These are phyloP conservation scores for Gossypium lobatum DNA, from an alignment of 441 rosid species.

Conservation along the genomic window DNA sequence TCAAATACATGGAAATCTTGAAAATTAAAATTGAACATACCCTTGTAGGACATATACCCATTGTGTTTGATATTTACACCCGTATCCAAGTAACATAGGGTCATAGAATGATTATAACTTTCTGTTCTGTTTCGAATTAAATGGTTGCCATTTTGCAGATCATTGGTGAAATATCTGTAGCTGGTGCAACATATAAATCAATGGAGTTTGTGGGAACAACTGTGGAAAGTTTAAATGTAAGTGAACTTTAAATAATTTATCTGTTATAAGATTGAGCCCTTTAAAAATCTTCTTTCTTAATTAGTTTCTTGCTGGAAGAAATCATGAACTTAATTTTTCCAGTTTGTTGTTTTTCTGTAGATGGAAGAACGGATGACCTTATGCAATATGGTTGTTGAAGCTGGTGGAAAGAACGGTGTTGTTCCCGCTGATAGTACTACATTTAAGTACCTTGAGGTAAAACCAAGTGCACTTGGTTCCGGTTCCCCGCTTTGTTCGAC, in stretches of 20 bases:
- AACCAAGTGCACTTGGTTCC: background rate
- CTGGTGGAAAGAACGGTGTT: conserved; percentile 97
- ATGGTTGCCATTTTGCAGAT: conserved; percentile 38
- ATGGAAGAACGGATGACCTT: conserved; percentile 98
- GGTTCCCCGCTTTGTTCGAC: background rate
- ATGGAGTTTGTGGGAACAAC: conserved; percentile 96
- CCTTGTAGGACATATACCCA: too few species aligned
- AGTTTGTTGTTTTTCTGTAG: conserved; percentile 30
- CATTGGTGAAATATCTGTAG: conserved; percentile 93
- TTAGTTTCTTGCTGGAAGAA: background rate
- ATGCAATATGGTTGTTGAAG: conserved; percentile 97
- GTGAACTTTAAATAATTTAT: conserved; percentile 17
- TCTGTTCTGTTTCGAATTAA: background rate
- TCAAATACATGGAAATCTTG: too few species aligned
- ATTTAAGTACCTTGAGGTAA: conserved; percentile 79
- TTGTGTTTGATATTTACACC: too few species aligned
- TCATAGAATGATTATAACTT: background rate
- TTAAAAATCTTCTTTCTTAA: background rate
- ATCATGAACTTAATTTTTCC: conserved; percentile 9
- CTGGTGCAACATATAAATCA: conserved; percentile 96
- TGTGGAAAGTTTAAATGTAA: conserved; percentile 76
- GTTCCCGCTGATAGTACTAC: conserved; percentile 90
- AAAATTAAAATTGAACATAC: too few species aligned
- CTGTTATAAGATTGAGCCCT: conserved; percentile 1
- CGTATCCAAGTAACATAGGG: too few species aligned